Base-by-base conservation (phyloP, 2,329 filamentous ascomycete species). In the Emergomyces orientalis region DNA sequence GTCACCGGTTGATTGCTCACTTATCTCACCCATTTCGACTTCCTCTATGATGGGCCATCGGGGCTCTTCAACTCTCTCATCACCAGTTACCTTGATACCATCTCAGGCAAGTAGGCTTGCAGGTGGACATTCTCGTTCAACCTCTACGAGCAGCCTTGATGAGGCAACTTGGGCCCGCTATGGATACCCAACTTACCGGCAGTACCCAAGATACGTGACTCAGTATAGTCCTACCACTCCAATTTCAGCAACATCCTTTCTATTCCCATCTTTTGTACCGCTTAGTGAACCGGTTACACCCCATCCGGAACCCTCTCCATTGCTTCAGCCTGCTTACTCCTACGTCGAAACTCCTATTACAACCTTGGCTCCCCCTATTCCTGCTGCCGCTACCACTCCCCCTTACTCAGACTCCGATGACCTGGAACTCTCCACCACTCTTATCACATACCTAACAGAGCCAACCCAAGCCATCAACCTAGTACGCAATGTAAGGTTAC, bases 181-280 rank as follows among this genome's bases (percentile, higher is more conserved):
- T 76, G 88, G 87, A 64, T 95, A 90, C 77, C 88, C 91, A n/a
- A 89, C 89, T 56, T 96, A 94, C 76, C 87, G 88, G 63, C 87
- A 89, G 69, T 82, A 91, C 74, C 87, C 89, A 39, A 79, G 76
- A 67, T 85, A 83, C 67, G 74, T 80, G 63, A 65, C 74, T 19
- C 76, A 79, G 60, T 71, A 71, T n/a, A 73, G 75, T n/a, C 72
- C 75, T 43, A 73, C 74, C 22, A 73, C 72, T 30, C 72, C 76
- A 14, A 71, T 72, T 32, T 76, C 73, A 3, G 69, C 79, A 70
- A 70, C 75, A 39, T 77, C 71, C 65, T 75, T 74, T 68, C 73
- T 72, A 58, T 77, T 72, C 68, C 76, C 69, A 25, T 68, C 70
- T 13, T 72, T 76, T 69, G 62, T 68, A 67, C 74, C 66, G 67